Evolutionary conservation across 2,329 filamentous ascomycete genomes (phyloP), one percentile per base, ranked within the genome.

Genomic region (Fusarium piperis): DNA sequence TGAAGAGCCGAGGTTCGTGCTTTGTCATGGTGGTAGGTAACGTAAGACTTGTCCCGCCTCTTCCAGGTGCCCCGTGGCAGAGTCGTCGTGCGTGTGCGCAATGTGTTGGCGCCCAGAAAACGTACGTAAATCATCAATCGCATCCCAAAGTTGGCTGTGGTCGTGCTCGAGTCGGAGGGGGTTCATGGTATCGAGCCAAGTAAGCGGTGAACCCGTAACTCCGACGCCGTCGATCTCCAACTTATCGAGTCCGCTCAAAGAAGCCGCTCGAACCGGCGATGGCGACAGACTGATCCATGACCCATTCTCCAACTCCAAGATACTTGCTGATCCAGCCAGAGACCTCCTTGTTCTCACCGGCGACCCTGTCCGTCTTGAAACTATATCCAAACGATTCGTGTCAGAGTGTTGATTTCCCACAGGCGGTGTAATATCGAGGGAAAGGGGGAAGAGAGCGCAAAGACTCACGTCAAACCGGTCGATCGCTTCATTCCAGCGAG

Each of bases 401-500:
- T 80, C 72, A 79, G 77, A 67, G 33, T 44, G 46, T 57, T 52
- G 10, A 59, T 55, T 48, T 30, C 46, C 26, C 26, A 51, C 4
- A 52, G 26, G 56, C 61, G 41, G 60, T 46, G 20, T 44, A 11
- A 23, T 63, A 38, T 30, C 46, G 46, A 35, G 13, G 13, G 13
- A 30, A 51, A 18, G 41, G 23, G 56, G n/a, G 18, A 18, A n/a
- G 38, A 38, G 53, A 41, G 55, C 5, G 55, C 12, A 30, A 59
- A 41, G 72, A 92, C 93, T 89, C 93, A 99, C 96, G 95, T 98
- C 85, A 99, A 88, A 79, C 96, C 96, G 69, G 96, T 98, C 73
- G 95, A 98, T 77, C 96, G 94, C 86, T 97, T 97, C 87, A 99
- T 95, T 78, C 96, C 96, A 39, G 96, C 96, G 74, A 99, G 91